These are phyloP conservation scores for Sclerotinia nivalis DNA, from an alignment of 2,329 filamentous ascomycete species.

Conservation along the genomic window DNA sequence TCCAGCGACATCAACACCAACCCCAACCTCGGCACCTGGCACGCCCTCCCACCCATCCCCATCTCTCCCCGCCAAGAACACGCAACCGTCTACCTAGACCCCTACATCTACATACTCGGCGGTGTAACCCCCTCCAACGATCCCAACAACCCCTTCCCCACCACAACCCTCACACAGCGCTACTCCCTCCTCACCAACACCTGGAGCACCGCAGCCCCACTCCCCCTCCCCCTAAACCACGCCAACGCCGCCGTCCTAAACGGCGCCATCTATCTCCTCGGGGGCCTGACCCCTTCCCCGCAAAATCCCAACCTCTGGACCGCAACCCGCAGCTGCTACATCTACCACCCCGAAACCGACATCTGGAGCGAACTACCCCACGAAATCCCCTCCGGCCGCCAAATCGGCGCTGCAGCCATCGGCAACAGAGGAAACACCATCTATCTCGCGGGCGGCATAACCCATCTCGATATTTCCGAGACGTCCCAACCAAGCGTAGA, in stretches of 20 bases:
- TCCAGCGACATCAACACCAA: background rate
- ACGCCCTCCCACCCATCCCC: slow-evolving; percentile 8
- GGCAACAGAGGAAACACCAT: slow-evolving; percentile 41
- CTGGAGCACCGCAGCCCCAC: slow-evolving; percentile 38
- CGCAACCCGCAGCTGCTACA: slow-evolving; percentile 22
- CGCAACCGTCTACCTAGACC: slow-evolving; percentile 20
- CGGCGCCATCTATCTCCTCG: slow-evolving; percentile 45
- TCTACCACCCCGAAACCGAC: slow-evolving; percentile 24
- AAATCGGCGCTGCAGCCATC: slow-evolving; percentile 42
- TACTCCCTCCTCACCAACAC: slow-evolving; percentile 40
- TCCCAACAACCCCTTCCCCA: slow-evolving; percentile 9
- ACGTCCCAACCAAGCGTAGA: background rate
- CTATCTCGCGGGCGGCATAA: slow-evolving; percentile 46
- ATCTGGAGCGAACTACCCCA: slow-evolving; percentile 21
- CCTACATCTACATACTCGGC: slow-evolving; percentile 27
- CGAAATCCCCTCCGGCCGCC: slow-evolving; percentile 32
- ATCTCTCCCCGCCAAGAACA: slow-evolving; percentile 31
- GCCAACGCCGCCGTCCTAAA: slow-evolving; percentile 44
- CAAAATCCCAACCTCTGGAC: slow-evolving; percentile 7
- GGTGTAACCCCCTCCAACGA: slow-evolving; percentile 20
- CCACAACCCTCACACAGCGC: slow-evolving; percentile 36
- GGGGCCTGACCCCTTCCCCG: slow-evolving; percentile 39
- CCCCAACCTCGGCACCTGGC: slow-evolving; percentile 1
- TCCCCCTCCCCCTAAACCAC: slow-evolving; percentile 43
- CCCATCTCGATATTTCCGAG: background rate